These are phyloP conservation scores for Hordeum pubiflorum DNA, from an alignment of 202 grass and related monocot genomes.

Conservation along the genomic window DNA sequence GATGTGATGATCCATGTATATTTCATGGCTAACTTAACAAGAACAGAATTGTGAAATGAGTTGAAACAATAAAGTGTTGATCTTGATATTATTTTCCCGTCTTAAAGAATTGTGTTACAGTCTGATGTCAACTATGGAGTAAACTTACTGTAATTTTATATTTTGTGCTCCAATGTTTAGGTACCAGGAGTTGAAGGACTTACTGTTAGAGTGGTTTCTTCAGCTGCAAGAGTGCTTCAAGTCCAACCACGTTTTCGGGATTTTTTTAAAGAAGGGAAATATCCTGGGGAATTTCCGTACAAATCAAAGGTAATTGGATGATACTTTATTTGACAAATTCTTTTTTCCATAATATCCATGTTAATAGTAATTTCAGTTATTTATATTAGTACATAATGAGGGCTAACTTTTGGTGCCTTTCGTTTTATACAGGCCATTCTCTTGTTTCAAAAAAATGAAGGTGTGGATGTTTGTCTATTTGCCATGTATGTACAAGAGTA, in stretches of 20 bases:
- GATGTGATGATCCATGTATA: not conserved
- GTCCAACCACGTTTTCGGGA: slow-evolving; percentile 60
- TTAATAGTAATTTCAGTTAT: slow-evolving; percentile 10
- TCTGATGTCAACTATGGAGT: slow-evolving; percentile 6
- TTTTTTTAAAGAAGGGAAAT: slow-evolving; percentile 72
- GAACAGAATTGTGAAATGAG: not conserved
- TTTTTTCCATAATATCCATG: slow-evolving; percentile 7
- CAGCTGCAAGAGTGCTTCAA: slow-evolving; percentile 53
- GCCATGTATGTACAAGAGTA: slow-evolving; percentile 99
- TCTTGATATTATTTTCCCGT: not conserved
- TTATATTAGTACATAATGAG: not conserved
- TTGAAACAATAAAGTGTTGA: not conserved
- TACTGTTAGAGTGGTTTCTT: slow-evolving; percentile 82
- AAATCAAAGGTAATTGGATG: slow-evolving; percentile 69
- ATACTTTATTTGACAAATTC: slow-evolving; percentile 3
- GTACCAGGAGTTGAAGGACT: slow-evolving; percentile 78
- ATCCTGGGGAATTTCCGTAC: slow-evolving; percentile 75
- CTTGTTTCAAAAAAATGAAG: slow-evolving; percentile 90
- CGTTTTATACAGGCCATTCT: slow-evolving; percentile 63
- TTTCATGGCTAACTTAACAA: not conserved
- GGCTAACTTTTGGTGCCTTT: slow-evolving; percentile 5
- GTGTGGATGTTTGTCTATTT: slow-evolving; percentile 91
- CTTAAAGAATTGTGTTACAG: not conserved
- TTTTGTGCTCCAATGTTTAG: slow-evolving; percentile 45
- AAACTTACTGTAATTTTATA: slow-evolving; percentile 21